A percentile compares a stretch with the other conserved stretches of the same genome.
Conservation (phyloP, 1,284 basidiomycete species). For the Xanthoconium separans region DNA sequence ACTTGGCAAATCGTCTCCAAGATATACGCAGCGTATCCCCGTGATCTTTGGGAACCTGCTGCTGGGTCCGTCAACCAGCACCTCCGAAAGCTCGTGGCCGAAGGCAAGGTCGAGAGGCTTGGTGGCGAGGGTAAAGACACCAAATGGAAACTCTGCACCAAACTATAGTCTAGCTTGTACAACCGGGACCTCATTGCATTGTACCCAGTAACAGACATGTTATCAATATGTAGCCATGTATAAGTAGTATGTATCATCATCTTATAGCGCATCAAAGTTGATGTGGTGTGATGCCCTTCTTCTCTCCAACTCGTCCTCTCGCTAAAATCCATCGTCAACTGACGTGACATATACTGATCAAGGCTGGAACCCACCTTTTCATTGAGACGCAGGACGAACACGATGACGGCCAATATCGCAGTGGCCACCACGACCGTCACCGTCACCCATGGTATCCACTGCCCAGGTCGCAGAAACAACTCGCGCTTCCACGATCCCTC, state of each 20-base stretch:
- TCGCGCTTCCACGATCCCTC: slow-evolving; percentile 81
- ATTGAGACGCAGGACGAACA: slow-evolving; percentile 85
- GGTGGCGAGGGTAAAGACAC: slow-evolving; percentile 48
- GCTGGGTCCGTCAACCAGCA: slow-evolving; percentile 71
- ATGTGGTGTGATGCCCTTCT: slow-evolving; percentile 89
- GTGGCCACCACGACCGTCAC: slow-evolving; percentile 80
- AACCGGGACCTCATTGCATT: neutral
- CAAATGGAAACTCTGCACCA: slow-evolving; percentile 35
- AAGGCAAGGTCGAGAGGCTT: slow-evolving; percentile 53
- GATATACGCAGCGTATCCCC: slow-evolving; percentile 73
- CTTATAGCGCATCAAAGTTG: slow-evolving; percentile 91
- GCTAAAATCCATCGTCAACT: slow-evolving; percentile 40
- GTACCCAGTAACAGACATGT: slow-evolving; percentile 1
- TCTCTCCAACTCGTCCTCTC: slow-evolving; percentile 91
- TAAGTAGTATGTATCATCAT: slow-evolving; percentile 17
- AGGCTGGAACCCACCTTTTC: slow-evolving; percentile 68
- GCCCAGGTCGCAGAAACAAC: slow-evolving; percentile 90
- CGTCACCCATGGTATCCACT: slow-evolving; percentile 98
- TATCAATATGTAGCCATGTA: slow-evolving; percentile 12
- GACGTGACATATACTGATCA: slow-evolving; percentile 1
- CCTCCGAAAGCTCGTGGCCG: slow-evolving; percentile 69
- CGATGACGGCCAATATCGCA: slow-evolving; percentile 74
- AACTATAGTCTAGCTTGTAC: neutral
- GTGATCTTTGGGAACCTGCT: slow-evolving; percentile 73
- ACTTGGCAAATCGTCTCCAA: slow-evolving; percentile 63